phyloP scores from a whole-genome alignment of 164 flowering plant genomes.

The Vitis riparia region DNA sequence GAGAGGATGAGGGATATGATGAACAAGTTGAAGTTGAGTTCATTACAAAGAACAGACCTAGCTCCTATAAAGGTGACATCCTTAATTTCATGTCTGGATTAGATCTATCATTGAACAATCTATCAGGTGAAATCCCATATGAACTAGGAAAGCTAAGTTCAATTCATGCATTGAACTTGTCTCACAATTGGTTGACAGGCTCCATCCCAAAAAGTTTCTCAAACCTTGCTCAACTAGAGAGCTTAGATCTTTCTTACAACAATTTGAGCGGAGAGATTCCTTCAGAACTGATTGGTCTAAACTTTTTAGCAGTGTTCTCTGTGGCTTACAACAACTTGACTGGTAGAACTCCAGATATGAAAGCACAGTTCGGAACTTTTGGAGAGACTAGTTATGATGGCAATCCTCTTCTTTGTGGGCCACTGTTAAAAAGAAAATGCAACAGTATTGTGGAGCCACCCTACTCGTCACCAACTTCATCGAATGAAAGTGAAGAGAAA shows the following conservation, averaged over 20 bases:
- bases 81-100: constrained; percentile 11
- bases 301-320: background rate
- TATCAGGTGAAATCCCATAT: background rate
- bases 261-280: constrained; percentile 3
- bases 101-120: constrained; percentile 11
- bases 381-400: constrained; percentile 1
- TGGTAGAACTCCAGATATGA: constrained; percentile 1
- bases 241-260: constrained; percentile 11
- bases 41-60: background rate
- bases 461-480: too few species aligned
- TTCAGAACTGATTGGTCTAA: background rate
- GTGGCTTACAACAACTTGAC: constrained; percentile 13
- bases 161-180: constrained; percentile 7
- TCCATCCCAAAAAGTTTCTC: constrained; percentile 2
- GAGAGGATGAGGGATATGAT: background rate
- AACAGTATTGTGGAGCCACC: too few species aligned
- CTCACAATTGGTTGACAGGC: constrained; percentile 6
- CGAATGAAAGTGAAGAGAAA: background rate
- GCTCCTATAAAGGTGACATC: constrained; percentile 1
- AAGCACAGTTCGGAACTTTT: background rate
- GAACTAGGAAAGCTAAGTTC: background rate
- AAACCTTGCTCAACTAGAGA: background rate
- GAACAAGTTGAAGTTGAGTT: background rate
- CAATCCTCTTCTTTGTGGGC: constrained; percentile 6
- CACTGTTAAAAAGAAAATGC: background rate